Evolutionary conservation across 2,329 filamentous ascomycete species (phyloP).

Genomic region (Ceratocystis huliohia): DNA sequence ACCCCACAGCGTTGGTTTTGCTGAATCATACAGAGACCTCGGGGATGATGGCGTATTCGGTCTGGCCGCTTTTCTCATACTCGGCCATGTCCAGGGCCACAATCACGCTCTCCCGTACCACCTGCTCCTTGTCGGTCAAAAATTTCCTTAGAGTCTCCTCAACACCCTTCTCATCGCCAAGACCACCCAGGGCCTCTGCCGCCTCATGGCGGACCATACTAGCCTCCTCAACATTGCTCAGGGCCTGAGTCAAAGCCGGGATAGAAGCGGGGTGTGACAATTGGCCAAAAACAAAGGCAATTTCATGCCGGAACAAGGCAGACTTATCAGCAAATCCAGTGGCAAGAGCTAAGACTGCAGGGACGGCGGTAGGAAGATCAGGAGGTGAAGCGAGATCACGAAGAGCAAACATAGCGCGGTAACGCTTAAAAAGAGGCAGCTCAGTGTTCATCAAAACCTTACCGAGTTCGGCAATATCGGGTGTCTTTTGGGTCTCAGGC

Average conservation of each 20-base stretch:
- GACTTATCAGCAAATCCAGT: constrained; percentile 75
- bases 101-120: constrained; percentile 87
- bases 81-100: constrained; percentile 97
- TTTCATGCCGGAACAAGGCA: constrained; percentile 91
- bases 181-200: constrained; percentile 84
- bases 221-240: constrained; percentile 68
- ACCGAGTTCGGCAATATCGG: constrained; percentile 56
- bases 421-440: constrained; percentile 76
- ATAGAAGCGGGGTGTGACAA: constrained; percentile 94
- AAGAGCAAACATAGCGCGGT: constrained; percentile 95
- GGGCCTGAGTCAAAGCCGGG: constrained; percentile 64
- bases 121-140: constrained; percentile 78
- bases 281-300: constrained; percentile 96
- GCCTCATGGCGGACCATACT: constrained; percentile 98
- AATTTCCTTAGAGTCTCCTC: constrained; percentile 74
- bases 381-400: constrained; percentile 90
- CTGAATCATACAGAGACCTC: constrained; percentile 35
- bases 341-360: constrained; percentile 76
- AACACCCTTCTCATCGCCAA: constrained; percentile 87
- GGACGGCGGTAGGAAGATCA: constrained; percentile 74
- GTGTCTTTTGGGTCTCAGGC: constrained; percentile 51
- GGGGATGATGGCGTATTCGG: constrained; percentile 86
- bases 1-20: background rate
- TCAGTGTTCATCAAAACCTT: constrained; percentile 64
- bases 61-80: constrained; percentile 77